phyloP scores from a whole-genome alignment of 2,329 filamentous ascomycete species.

The Aspergillus cejpii region DNA sequence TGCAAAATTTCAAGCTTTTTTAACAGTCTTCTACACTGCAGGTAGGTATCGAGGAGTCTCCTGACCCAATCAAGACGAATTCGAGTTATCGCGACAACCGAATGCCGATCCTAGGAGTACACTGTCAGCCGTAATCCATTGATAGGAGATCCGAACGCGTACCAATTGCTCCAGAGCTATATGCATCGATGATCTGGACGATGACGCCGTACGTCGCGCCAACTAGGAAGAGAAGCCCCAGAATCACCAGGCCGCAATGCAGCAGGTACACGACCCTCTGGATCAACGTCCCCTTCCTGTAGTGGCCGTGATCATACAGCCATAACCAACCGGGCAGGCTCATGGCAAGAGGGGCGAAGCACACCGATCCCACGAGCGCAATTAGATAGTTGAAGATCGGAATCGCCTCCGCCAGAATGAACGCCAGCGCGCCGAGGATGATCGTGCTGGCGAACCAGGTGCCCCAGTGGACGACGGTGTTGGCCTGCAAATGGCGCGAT shows the following conservation, averaged over 20 bases:
- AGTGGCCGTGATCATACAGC: slow-evolving; percentile 44
- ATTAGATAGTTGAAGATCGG: slow-evolving; percentile 50
- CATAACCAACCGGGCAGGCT: slow-evolving; percentile 45
- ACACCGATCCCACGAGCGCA: slow-evolving; percentile 44
- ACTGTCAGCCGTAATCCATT: neutral
- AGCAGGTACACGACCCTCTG: slow-evolving; percentile 37
- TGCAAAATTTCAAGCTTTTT: too few relatives aligned
- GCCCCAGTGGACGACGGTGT: slow-evolving; percentile 45
- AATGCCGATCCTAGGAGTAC: neutral
- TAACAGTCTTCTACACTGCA: too few relatives aligned
- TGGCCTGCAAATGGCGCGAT: slow-evolving; percentile 45
- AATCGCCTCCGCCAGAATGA: slow-evolving; percentile 46
- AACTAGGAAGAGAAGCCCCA: slow-evolving; percentile 42
- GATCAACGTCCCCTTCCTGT: slow-evolving; percentile 30
- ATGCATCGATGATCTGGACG: slow-evolving; percentile 19
- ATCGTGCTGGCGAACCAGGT: slow-evolving; percentile 47
- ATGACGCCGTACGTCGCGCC: slow-evolving; percentile 36
- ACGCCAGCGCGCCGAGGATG: slow-evolving; percentile 39
- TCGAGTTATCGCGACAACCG: neutral
- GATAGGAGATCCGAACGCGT: neutral
- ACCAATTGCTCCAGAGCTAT: slow-evolving; percentile 18
- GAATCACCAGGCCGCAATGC: slow-evolving; percentile 37
- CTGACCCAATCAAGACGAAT: neutral
- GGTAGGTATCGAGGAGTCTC: neutral
- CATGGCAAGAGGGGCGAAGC: slow-evolving; percentile 47